phyloP scores from a whole-genome alignment of 352 stramenopile genomes.

The Aphanomyces cochlioides region DNA sequence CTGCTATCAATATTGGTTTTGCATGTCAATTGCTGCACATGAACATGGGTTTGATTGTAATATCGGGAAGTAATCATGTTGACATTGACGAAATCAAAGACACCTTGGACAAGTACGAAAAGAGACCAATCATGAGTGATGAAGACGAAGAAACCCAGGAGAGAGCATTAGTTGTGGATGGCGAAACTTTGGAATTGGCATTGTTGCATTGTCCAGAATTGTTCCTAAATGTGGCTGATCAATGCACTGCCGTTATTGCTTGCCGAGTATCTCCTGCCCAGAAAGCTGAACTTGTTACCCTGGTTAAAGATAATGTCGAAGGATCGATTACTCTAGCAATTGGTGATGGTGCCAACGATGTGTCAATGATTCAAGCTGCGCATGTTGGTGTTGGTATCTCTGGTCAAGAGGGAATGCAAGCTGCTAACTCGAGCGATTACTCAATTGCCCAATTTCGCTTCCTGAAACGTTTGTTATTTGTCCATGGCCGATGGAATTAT shows the following conservation, averaged over 20 bases:
- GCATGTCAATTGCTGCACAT: conserved; percentile 85
- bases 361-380: conserved; percentile 93
- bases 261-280: conserved; percentile 92
- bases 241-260: conserved; percentile 88
- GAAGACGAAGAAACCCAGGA: conserved; percentile 33
- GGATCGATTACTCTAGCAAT: conserved; percentile 85
- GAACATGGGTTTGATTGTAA: conserved; percentile 89
- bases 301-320: conserved; percentile 89
- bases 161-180: conserved; percentile 71
- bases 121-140: neutral
- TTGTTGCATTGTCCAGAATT: conserved; percentile 70
- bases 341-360: conserved; percentile 94
- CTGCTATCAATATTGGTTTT: conserved; percentile 95
- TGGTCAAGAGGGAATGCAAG: conserved; percentile 92
- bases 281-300: conserved; percentile 89
- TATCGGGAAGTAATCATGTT: conserved; percentile 70
- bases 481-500: conserved; percentile 94
- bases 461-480: conserved; percentile 84
- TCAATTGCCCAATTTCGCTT: conserved; percentile 94
- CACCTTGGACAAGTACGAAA: conserved; percentile 51
- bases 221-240: conserved; percentile 68
- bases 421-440: conserved; percentile 92
- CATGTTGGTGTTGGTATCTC: conserved; percentile 92
- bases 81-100: conserved; percentile 60
- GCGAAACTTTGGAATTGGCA: conserved; percentile 73